A percentile compares a stretch with the other conserved stretches of the same genome.
Conservation (phyloP, 2,329 filamentous ascomycete species). For the Pseudogymnoascus sp. region DNA sequence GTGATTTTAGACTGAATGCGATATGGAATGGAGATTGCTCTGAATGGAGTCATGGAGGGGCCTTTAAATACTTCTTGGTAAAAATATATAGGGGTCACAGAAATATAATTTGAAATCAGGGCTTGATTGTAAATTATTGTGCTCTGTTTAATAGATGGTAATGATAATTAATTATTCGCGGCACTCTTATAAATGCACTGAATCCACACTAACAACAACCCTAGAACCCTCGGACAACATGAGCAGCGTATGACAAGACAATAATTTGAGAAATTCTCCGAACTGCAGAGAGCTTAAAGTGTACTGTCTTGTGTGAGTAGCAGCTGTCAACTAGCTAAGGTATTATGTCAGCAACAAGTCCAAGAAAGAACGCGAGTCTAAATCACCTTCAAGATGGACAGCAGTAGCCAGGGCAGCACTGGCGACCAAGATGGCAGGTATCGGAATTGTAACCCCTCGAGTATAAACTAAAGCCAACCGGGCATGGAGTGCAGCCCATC, state of each 20-base stretch:
- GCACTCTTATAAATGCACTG: neutral
- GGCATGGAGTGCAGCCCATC: neutral
- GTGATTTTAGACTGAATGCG: neutral
- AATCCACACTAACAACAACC: neutral
- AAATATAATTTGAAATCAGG: neutral
- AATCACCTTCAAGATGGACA: neutral
- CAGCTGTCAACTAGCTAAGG: neutral
- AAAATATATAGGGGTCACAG: neutral
- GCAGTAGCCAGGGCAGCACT: neutral
- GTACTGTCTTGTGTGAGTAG: neutral
- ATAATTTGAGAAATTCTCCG: neutral
- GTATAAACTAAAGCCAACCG: neutral
- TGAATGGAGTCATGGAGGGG: neutral
- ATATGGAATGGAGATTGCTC: neutral
- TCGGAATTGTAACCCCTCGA: neutral
- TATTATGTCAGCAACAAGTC: neutral
- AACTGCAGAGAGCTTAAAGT: neutral
- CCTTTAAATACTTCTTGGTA: neutral
- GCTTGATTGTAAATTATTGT: neutral
- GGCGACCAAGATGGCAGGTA: neutral
- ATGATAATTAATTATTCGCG: neutral
- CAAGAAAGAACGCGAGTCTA: neutral
- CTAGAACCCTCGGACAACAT: neutral
- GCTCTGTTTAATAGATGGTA: neutral
- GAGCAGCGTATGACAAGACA: neutral